Conservation (phyloP, 1,139 yeast genomes). For the Debaryomyces psychrophilus region DNA sequence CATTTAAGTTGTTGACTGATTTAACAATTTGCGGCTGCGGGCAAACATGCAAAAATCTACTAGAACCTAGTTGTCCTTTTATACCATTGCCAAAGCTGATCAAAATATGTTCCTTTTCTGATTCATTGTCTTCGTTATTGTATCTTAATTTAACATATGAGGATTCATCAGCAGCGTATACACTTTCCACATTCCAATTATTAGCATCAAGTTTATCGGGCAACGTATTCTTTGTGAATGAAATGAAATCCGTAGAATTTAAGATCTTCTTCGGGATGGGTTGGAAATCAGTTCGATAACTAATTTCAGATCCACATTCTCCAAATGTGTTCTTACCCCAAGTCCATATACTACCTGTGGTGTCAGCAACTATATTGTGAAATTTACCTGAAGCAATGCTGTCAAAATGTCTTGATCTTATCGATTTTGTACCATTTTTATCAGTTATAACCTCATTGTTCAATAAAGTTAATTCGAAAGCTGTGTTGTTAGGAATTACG, state of each 20-base stretch:
- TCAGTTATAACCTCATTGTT: conserved; percentile 35
- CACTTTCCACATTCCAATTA: conserved; percentile 46
- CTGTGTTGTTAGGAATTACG: conserved; percentile 29
- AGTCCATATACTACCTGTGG: conserved; percentile 66
- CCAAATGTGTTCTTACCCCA: conserved; percentile 88
- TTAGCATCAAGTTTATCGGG: conserved; percentile 38
- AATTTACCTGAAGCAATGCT: conserved; percentile 72
- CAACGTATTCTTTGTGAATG: conserved; percentile 25
- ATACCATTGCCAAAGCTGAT: conserved; percentile 83
- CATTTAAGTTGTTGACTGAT: conserved; percentile 47
- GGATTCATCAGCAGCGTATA: conserved; percentile 71
- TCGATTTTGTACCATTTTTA: conserved; percentile 25
- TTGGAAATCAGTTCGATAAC: conserved; percentile 63
- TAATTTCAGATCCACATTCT: conserved; percentile 75
- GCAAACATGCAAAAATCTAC: conserved; percentile 73
- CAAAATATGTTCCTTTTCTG: conserved; percentile 32
- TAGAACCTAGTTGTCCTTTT: conserved; percentile 86
- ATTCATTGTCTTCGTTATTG: conserved; percentile 19
- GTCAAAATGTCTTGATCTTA: conserved; percentile 49
- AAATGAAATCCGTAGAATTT: conserved; percentile 22
- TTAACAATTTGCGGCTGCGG: conserved; percentile 65
- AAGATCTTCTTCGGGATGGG: conserved; percentile 68
- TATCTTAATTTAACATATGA: conserved; percentile 54
- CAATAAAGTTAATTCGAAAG: conserved; percentile 39
- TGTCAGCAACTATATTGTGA: conserved; percentile 72